Base-by-base conservation (phyloP, 75 land plant genomes). In the Isoetes taiwanensis region DNA sequence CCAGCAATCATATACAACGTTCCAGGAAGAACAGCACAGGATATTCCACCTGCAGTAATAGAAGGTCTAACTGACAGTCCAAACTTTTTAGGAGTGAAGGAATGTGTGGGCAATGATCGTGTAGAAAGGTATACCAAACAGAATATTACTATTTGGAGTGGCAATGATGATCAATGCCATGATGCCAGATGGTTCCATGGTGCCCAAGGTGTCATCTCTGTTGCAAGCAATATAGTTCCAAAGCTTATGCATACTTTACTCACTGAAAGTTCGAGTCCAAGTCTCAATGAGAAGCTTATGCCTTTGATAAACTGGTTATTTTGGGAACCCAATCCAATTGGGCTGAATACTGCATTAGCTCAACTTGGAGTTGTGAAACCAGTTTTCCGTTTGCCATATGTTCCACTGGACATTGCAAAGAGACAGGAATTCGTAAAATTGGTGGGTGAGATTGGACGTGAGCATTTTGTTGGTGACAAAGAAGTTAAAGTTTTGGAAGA, bases 81-180 rank as follows among this genome's bases (percentile, higher is more conserved):
- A n/a, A 86, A 86, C 54, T 60, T 86, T 71, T 78, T 74, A 31
- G 91, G 91, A 30, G 67, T 86, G 21, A 86, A 86, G 70, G 91
- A 86, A 42, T 86, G 91, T 41, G 62, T 76, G 29, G 91, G 91
- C 10, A 79, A 86, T 58, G 73, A 82, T 25, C 73, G 91, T 21
- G 46, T 86, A 5, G 57, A 67, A 25, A 40, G 54, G 2, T 83
- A 86, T 52, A 65, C 75, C 6, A 48, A 67, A 5, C 69, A 72
- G 50, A 76, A 78, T 2, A 34, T 86, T 25, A 73, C 66, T 28
- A 66, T 79, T 11, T 86, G 91, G 91, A 86, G 91, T 66, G 91
- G 91, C 2, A 86, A 86, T 43, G 91, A 86, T 57, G 80, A 83
- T 52, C 59, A 86, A 38, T 86, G 87, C 41, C 91, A 86, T 67